Percentiles rank a stretch among this genome's conserved stretches.
phyloP scores from a whole-genome alignment of 2,329 filamentous ascomycete genomes.

The Colletotrichum gigasporum region DNA sequence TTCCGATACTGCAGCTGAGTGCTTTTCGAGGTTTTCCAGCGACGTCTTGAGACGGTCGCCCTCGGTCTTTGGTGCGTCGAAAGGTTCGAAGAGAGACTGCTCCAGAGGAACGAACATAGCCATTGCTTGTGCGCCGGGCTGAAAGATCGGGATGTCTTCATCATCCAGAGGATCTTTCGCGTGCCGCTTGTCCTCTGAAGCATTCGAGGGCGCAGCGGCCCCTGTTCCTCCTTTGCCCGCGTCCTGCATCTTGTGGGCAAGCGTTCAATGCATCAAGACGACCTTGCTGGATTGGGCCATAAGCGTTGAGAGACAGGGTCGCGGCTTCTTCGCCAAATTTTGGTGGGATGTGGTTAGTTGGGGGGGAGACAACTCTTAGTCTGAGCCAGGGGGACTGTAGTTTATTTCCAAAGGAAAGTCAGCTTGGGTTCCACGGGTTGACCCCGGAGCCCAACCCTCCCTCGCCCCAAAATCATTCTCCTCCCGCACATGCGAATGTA shows the following conservation, averaged over 20 bases:
- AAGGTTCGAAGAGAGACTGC: slow-evolving; percentile 40
- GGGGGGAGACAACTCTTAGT: background rate
- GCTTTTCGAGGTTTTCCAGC: slow-evolving; percentile 41
- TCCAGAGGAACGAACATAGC: slow-evolving; percentile 46
- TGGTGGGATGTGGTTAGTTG: background rate
- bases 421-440: background rate
- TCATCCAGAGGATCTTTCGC: background rate
- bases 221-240: background rate
- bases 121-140: slow-evolving; percentile 9
- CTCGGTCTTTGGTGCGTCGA: slow-evolving; percentile 36
- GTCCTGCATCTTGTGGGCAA: background rate
- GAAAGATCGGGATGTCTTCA: slow-evolving; percentile 37
- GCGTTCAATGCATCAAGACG: background rate
- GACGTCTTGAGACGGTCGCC: slow-evolving; percentile 41
- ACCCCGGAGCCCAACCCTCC: background rate
- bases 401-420: background rate
- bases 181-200: background rate
- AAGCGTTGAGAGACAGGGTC: no score
- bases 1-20: slow-evolving; percentile 39
- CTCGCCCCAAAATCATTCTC: no score
- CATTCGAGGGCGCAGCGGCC: background rate
- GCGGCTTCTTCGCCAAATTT: background rate
- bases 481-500: no score
- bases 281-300: no score
- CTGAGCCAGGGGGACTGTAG: background rate